Conservation (phyloP, 169 alveolate species). For the Eimeria brunetti region DNA sequence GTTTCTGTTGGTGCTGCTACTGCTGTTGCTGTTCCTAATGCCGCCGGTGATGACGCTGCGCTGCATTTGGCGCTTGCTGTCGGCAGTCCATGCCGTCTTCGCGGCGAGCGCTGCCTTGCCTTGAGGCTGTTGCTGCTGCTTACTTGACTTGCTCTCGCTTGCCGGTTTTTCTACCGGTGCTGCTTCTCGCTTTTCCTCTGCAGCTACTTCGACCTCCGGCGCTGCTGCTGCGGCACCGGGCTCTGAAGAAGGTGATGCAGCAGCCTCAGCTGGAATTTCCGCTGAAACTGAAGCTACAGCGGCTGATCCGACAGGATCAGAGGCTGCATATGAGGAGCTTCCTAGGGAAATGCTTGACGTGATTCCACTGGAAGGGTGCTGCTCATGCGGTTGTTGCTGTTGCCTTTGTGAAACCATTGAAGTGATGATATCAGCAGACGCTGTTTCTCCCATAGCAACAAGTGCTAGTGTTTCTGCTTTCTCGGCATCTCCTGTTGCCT, state of each 20-base stretch:
- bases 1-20: neutral
- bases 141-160: neutral
- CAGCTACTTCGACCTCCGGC: neutral
- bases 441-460: conserved; percentile 1
- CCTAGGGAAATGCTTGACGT: neutral
- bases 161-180: neutral
- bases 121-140: conserved; percentile 23
- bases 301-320: neutral
- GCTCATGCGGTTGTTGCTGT: conserved; percentile 17
- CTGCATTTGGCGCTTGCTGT: neutral
- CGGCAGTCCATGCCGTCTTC: conserved; percentile 1
- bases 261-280: conserved; percentile 1
- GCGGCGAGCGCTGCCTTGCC: neutral
- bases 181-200: neutral
- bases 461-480: neutral
- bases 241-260: neutral
- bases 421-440: neutral
- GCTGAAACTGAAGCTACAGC: conserved; percentile 22
- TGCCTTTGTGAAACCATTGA: neutral
- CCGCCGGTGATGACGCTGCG: neutral
- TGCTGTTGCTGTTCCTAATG: neutral
- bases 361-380: neutral
- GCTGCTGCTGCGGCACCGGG: neutral
- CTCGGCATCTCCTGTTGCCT: neutral
- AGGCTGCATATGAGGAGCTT: neutral